Conservation (phyloP, 192 early-diverging fungal genomes). For the Diversispora eburnea region DNA sequence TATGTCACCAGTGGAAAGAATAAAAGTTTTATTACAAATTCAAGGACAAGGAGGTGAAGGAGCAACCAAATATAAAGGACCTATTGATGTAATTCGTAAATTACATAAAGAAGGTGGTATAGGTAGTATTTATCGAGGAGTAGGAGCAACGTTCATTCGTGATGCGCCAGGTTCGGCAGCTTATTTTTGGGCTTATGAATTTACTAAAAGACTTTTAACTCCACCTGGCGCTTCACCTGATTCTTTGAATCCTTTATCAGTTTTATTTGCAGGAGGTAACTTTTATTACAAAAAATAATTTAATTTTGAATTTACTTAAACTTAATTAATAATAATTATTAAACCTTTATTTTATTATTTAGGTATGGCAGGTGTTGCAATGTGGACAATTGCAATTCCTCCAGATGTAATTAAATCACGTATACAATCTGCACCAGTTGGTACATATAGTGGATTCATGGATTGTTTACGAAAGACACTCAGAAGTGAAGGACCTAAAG, state of each 20-base stretch:
- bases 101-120: constrained; percentile 88
- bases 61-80: constrained; percentile 77
- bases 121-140: constrained; percentile 85
- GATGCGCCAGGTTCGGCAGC: constrained; percentile 93
- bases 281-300: neutral
- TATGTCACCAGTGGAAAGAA: constrained; percentile 93
- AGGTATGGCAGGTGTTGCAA: constrained; percentile 95
- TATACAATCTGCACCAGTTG: constrained; percentile 82
- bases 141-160: constrained; percentile 87
- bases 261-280: constrained; percentile 88
- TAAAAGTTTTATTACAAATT: constrained; percentile 95
- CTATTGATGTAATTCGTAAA: constrained; percentile 79
- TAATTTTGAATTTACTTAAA: neutral
- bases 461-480: constrained; percentile 61
- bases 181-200: constrained; percentile 94
- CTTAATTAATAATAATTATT: neutral
- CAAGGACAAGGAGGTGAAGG: constrained; percentile 53
- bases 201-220: constrained; percentile 70
- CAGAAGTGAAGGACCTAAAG: constrained; percentile 64
- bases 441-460: constrained; percentile 74
- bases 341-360: neutral
- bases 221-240: constrained; percentile 63
- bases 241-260: constrained; percentile 74
- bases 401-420: constrained; percentile 91
- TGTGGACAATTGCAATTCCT: constrained; percentile 94